Percentiles rank a stretch among this genome's conserved stretches.
Evolutionary conservation across 768 basidiomycete species (phyloP).

Genomic region (Harrya chromipes): DNA sequence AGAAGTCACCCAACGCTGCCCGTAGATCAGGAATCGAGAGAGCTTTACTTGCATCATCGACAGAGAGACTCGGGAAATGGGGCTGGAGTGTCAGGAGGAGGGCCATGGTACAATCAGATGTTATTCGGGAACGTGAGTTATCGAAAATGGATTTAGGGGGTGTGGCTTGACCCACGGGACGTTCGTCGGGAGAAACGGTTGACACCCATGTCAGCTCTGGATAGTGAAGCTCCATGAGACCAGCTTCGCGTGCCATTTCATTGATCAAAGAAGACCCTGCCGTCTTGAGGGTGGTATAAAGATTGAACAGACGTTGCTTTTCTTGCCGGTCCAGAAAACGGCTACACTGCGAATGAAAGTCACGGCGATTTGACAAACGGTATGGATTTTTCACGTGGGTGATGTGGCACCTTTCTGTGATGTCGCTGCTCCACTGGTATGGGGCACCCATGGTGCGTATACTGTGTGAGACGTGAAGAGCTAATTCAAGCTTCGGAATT

Average conservation of each 20-base stretch:
- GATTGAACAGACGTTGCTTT: slow-evolving; percentile 3
- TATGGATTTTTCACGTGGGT: slow-evolving; percentile 4
- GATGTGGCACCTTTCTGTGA: slow-evolving; percentile 11
- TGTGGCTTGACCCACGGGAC: no score
- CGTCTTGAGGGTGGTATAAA: slow-evolving; percentile 3
- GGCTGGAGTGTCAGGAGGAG: neutral
- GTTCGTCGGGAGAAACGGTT: no score
- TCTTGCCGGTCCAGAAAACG: slow-evolving; percentile 6
- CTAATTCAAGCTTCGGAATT: slow-evolving; percentile 23
- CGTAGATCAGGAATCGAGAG: slow-evolving; percentile 3
- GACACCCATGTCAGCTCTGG: no score
- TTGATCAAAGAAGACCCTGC: neutral
- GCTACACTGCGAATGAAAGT: slow-evolving; percentile 7
- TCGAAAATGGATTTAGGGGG: neutral
- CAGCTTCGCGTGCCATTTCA: neutral
- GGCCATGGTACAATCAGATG: neutral
- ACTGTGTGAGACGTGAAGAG: slow-evolving; percentile 13
- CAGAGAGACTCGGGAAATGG: slow-evolving; percentile 1
- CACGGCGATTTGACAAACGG: neutral
- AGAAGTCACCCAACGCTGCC: slow-evolving; percentile 5
- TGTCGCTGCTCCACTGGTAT: slow-evolving; percentile 11
- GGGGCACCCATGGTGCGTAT: slow-evolving; percentile 29
- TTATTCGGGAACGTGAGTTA: neutral
- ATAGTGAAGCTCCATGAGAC: neutral
- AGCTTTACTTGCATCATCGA: neutral